A percentile compares a stretch with the other conserved stretches of the same genome.
These are phyloP conservation scores for Themeda triandra DNA, from an alignment of 176 grass and related monocot species.

Conservation along the genomic window DNA sequence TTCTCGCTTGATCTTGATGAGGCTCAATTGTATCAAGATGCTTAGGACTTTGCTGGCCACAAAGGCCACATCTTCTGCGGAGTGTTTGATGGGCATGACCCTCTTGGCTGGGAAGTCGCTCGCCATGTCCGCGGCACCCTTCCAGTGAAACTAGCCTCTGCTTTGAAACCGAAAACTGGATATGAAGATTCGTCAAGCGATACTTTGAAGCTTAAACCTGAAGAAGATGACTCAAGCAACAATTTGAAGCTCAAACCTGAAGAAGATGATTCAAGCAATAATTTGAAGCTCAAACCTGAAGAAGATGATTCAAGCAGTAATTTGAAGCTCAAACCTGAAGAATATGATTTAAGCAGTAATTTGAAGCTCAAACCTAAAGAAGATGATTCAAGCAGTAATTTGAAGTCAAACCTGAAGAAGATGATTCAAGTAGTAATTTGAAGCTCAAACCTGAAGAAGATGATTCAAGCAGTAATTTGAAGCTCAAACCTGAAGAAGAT, in stretches of 20 bases:
- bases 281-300: neutral
- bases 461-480: no score
- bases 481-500: no score
- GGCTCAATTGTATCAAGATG: conserved; percentile 8
- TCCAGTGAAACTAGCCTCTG: conserved; percentile 44
- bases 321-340: neutral
- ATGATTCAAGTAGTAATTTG: neutral
- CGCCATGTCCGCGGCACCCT: conserved; percentile 56
- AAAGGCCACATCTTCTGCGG: conserved; percentile 69
- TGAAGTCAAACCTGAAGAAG: neutral
- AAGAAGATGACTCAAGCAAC: neutral
- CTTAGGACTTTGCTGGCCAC: conserved; percentile 65
- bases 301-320: neutral
- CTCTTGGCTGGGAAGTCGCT: conserved; percentile 63
- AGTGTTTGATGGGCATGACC: conserved; percentile 77
- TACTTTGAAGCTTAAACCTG: neutral
- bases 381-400: neutral
- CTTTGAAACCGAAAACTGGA: conserved; percentile 4
- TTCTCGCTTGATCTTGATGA: conserved; percentile 12
- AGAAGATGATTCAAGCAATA: neutral
- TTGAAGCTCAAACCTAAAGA: no score
- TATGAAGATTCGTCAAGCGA: neutral
- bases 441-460: neutral
- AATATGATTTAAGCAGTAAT: neutral
- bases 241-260: neutral